Evolutionary conservation across 176 grass and related monocot genomes (phyloP).

Genomic region (Zea luxurians): DNA sequence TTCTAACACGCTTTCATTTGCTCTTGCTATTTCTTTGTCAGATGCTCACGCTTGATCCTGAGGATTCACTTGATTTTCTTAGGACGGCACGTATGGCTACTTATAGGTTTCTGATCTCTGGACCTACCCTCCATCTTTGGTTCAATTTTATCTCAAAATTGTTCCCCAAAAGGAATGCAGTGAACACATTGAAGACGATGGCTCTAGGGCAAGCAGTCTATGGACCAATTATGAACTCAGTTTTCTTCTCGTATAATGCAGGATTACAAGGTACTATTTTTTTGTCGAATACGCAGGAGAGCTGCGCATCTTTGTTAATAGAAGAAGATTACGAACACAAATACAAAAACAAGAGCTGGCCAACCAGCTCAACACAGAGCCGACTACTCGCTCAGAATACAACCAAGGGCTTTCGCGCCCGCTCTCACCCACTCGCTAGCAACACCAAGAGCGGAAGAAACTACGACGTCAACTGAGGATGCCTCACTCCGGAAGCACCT

Average conservation of each 20-base stretch:
- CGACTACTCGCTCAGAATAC: no score
- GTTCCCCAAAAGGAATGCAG: constrained; percentile 73
- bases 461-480: no score
- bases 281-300: no score
- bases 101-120: constrained; percentile 78
- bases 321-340: no score
- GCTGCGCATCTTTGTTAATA: no score
- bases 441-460: no score
- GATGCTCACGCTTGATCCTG: constrained; percentile 63
- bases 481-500: no score
- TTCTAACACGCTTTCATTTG: constrained; percentile 34
- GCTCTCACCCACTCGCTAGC: no score
- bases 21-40: constrained; percentile 46
- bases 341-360: no score
- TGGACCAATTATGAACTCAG: constrained; percentile 81
- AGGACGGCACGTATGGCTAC: constrained; percentile 84
- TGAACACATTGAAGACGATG: constrained; percentile 93
- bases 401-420: no score
- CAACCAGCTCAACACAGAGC: no score
- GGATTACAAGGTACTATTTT: constrained; percentile 80
- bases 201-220: constrained; percentile 83
- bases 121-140: constrained; percentile 84
- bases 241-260: constrained; percentile 97
- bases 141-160: constrained; percentile 90
- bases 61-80: constrained; percentile 54